Percentiles rank a stretch among this genome's conserved stretches.
Evolutionary conservation across 1,139 yeast species (phyloP).

Genomic region (Kodamaea ohmeri): DNA sequence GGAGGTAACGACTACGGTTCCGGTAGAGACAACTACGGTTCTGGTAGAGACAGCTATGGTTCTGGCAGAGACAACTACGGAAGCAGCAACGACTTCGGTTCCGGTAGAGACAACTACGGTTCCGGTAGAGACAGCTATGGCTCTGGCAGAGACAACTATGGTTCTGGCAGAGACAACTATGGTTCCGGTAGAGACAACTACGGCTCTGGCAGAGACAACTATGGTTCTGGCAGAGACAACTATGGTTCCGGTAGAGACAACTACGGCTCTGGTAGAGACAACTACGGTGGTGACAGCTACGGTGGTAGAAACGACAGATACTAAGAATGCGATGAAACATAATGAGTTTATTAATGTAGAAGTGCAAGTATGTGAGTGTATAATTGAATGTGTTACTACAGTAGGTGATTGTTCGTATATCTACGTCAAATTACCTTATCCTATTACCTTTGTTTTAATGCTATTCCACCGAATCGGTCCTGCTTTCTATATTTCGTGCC

Average conservation of each 20-base stretch:
- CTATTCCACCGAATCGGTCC: constrained; percentile 20
- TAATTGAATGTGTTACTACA: not conserved
- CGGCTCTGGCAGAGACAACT: constrained; percentile 6
- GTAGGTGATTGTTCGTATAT: not conserved
- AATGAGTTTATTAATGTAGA: too few relatives aligned
- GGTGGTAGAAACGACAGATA: constrained; percentile 6
- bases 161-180: constrained; percentile 12
- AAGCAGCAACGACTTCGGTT: constrained; percentile 11
- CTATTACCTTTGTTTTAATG: not conserved
- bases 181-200: constrained; percentile 14
- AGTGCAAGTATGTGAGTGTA: not conserved
- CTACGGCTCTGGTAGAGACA: constrained; percentile 5
- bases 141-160: constrained; percentile 11
- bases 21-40: constrained; percentile 11
- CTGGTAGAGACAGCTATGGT: constrained; percentile 12
- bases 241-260: constrained; percentile 2
- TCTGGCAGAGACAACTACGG: constrained; percentile 11
- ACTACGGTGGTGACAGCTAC: constrained; percentile 4
- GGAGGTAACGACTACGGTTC: constrained; percentile 13
- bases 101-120: constrained; percentile 10
- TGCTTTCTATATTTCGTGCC: constrained; percentile 25
- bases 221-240: not conserved
- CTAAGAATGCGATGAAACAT: not conserved
- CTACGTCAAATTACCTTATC: not conserved
- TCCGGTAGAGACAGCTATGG: constrained; percentile 8